A percentile compares a stretch with the other conserved stretches of the same genome.
Evolutionary conservation across 2,329 filamentous ascomycete genomes (phyloP).

Genomic region (Penicillium sp.): DNA sequence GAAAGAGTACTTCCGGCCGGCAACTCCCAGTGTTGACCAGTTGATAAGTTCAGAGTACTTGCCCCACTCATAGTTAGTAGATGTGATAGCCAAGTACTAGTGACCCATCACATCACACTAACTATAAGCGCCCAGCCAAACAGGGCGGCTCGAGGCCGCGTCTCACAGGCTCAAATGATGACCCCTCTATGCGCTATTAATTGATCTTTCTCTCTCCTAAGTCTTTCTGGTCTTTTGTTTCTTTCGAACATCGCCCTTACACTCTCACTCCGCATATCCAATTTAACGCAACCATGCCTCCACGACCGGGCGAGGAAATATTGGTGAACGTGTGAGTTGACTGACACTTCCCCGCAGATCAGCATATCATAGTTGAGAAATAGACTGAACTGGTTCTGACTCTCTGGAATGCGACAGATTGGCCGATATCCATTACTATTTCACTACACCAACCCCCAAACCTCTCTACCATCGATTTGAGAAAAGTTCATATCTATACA

Average conservation of each 20-base stretch:
- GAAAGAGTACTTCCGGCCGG: constrained; percentile 25
- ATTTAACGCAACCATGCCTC: constrained; percentile 42
- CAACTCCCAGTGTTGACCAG: not conserved
- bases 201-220: constrained; percentile 12
- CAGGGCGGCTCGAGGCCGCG: constrained; percentile 19
- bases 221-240: constrained; percentile 3
- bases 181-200: constrained; percentile 21
- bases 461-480: constrained; percentile 64
- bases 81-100: constrained; percentile 13
- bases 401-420: constrained; percentile 47
- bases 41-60: constrained; percentile 4
- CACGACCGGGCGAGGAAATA: constrained; percentile 47
- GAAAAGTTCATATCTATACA: constrained; percentile 64
- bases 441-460: constrained; percentile 56
- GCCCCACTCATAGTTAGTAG: constrained; percentile 1
- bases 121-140: constrained; percentile 22
- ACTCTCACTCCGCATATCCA: constrained; percentile 3
- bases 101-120: constrained; percentile 20
- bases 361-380: not conserved
- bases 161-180: constrained; percentile 14
- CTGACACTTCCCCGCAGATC: constrained; percentile 20
- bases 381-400: constrained; percentile 2
- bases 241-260: not conserved
- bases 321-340: constrained; percentile 48
- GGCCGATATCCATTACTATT: constrained; percentile 65